A percentile compares a stretch with the other conserved stretches of the same genome.
Conservation (phyloP, 2,329 filamentous ascomycete genomes). For the Microcyclospora tardicrescens region DNA sequence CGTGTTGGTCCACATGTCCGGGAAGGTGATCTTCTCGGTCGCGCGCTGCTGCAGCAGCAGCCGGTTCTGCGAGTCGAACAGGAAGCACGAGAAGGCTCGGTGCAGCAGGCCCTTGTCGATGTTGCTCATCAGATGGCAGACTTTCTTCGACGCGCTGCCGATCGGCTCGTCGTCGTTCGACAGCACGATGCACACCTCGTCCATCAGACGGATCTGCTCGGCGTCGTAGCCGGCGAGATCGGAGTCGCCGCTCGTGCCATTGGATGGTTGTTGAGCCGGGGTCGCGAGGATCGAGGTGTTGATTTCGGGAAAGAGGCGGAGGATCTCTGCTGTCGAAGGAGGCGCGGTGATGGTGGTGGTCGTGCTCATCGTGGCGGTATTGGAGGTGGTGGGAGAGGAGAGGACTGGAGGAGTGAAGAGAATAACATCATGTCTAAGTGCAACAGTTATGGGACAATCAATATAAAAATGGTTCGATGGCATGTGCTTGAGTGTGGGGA, state of each 20-base stretch:
- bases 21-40: slow-evolving; percentile 95
- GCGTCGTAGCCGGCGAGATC: slow-evolving; percentile 87
- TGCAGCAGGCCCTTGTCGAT: slow-evolving; percentile 93
- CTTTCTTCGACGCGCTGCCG: slow-evolving; percentile 94
- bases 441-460: no score
- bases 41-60: slow-evolving; percentile 92
- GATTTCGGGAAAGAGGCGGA: slow-evolving; percentile 77
- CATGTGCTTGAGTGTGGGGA: neutral
- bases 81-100: slow-evolving; percentile 93
- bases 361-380: slow-evolving; percentile 15
- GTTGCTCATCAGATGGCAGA: slow-evolving; percentile 97
- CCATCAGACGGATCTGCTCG: slow-evolving; percentile 96
- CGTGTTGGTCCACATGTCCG: slow-evolving; percentile 99
- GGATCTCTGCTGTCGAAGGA: slow-evolving; percentile 70
- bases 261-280: slow-evolving; percentile 23
- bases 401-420: no score
- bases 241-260: slow-evolving; percentile 42
- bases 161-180: slow-evolving; percentile 88
- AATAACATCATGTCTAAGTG: no score
- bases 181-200: slow-evolving; percentile 94
- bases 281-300: slow-evolving; percentile 46
- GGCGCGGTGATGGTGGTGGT: slow-evolving; percentile 23
- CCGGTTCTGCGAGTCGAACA: slow-evolving; percentile 89
- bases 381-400: neutral
- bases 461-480: slow-evolving; percentile 2